A percentile compares a stretch with the other conserved stretches of the same genome.
These are phyloP conservation scores for Lophiotrema nucula DNA, from an alignment of 495 filamentous ascomycete genomes.

Conservation along the genomic window DNA sequence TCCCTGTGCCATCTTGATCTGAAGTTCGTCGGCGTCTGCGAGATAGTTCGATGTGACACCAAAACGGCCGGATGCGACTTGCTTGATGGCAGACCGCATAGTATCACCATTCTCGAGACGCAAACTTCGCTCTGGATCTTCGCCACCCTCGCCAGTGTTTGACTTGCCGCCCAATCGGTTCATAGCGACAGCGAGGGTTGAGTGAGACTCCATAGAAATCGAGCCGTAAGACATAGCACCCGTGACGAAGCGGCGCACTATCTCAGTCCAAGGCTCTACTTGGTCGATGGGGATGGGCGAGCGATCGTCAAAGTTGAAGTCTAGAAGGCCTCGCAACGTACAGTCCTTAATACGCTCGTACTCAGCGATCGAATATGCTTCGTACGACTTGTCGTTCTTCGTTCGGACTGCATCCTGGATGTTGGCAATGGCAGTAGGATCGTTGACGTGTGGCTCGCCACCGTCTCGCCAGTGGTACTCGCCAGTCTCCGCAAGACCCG, in stretches of 20 bases:
- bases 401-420: slow-evolving; percentile 96
- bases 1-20: slow-evolving; percentile 99
- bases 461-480: slow-evolving; percentile 99
- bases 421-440: slow-evolving; percentile 92
- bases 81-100: slow-evolving; percentile 98
- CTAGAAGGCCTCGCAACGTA: slow-evolving; percentile 92
- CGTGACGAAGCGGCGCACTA: slow-evolving; percentile 97
- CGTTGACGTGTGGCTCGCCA: slow-evolving; percentile 97
- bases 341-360: slow-evolving; percentile 99
- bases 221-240: slow-evolving; percentile 99
- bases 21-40: slow-evolving; percentile 96
- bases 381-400: slow-evolving; percentile 99
- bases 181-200: slow-evolving; percentile 95
- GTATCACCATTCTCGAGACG: slow-evolving; percentile 90
- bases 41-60: slow-evolving; percentile 98
- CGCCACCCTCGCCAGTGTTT: slow-evolving; percentile 98
- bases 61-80: slow-evolving; percentile 96
- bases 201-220: slow-evolving; percentile 99
- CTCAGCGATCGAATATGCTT: slow-evolving; percentile 90
- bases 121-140: slow-evolving; percentile 90
- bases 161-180: slow-evolving; percentile 97
- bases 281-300: slow-evolving; percentile 92
- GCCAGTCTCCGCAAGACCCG: slow-evolving; percentile 88
- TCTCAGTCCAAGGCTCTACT: slow-evolving; percentile 98
- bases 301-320: slow-evolving; percentile 93